Percentiles rank a stretch among this genome's conserved stretches.
These are phyloP conservation scores for Aspergillus sp. DNA, from an alignment of 2,329 filamentous ascomycete species.

Conservation along the genomic window DNA sequence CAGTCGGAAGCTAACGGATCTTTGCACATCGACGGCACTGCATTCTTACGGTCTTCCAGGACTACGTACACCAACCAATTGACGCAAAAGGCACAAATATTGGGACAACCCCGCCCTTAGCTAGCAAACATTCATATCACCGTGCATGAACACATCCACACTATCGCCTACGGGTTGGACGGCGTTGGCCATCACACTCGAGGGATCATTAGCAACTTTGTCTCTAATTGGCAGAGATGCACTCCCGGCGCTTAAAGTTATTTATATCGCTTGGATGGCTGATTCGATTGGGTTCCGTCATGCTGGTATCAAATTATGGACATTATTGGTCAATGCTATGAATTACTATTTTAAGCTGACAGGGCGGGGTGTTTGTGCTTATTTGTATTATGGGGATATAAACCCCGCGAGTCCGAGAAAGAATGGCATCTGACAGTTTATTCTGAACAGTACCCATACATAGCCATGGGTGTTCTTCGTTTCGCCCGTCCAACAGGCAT, in stretches of 20 bases:
- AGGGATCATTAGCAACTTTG: no score
- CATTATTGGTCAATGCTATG: slow-evolving; percentile 1
- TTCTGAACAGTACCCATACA: no score
- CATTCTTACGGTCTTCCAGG: no score
- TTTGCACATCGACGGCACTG: no score
- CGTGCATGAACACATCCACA: no score
- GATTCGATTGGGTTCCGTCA: slow-evolving; percentile 9
- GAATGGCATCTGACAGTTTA: no score
- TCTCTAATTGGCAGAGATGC: not conserved
- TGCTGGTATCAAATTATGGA: not conserved
- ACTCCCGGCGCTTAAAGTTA: slow-evolving; percentile 12
- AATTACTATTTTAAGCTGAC: slow-evolving; percentile 3
- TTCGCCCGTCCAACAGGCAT: slow-evolving; percentile 30
- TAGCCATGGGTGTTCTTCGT: slow-evolving; percentile 30
- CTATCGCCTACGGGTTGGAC: not conserved
- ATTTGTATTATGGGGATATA: not conserved
- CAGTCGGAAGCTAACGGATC: no score
- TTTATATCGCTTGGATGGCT: not conserved
- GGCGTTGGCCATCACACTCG: not conserved
- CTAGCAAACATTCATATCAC: not conserved
- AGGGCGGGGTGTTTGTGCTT: no score
- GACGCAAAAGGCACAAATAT: not conserved
- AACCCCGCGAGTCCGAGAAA: not conserved
- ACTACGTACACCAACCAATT: no score
- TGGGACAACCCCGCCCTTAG: not conserved